Base-by-base conservation (phyloP, 345 rosid species). In the Trapa incisa region DNA sequence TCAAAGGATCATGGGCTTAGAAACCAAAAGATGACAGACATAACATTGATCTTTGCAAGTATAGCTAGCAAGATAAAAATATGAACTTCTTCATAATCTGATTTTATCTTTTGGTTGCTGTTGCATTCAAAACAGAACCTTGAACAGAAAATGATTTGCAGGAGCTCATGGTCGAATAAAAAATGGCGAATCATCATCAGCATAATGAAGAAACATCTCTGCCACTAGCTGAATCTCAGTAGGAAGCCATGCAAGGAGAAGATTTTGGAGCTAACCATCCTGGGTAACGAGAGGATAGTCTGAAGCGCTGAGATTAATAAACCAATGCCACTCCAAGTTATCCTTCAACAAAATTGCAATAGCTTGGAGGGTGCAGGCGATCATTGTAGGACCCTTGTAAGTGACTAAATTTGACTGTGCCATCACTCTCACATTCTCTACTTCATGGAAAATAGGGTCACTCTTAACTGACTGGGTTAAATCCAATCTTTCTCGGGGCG, bases 251-350 rank as follows among this genome's bases (percentile, higher is more conserved):
- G 54, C 29, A 17, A 54, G 36, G 63, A 48, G 11, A 12, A 43
- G 64, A 58, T 66, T 60, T 54, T 56, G 17, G 37, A 47, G 86
- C 95, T 79, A 75, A 92, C 98, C 98, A 71, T 92, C 96, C 84
- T 86, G 96, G 52, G 95, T 89, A 61, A 89, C 83, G 65, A 92
- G 96, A 70, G 96, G 96, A 80, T 92, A 89, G 67, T 92, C 98
- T 0, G 95, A 89, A 61, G 98, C 96, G 12, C 96, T 92, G 74
- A 89, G 92, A 73, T 92, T 92, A 47, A 92, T 78, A 80, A 92
- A 92, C 96, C 96, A 92, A 75, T 89, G 96, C 98, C 96, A 92
- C 37, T 83, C 89, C 73, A 87, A 71, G 80, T 91, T 89, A 75
- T 92, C 96, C 79, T 81, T 85, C 58, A 92, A 75, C 81, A 89